phyloP scores from a whole-genome alignment of 148 eudicot genomes.

The Rhododendron ferrugineum region DNA sequence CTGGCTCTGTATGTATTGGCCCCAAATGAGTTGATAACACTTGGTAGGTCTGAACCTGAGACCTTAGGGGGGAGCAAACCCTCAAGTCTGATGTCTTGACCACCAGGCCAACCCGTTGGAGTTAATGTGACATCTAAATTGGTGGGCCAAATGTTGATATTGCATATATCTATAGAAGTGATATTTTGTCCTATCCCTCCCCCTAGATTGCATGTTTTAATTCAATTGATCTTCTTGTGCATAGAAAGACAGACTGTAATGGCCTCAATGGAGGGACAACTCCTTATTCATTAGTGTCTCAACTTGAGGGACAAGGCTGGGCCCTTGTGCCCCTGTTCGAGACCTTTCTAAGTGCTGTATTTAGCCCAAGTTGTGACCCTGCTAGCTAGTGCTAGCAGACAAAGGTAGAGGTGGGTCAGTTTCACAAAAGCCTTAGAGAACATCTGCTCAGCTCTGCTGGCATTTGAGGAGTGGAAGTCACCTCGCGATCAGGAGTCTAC shows the following conservation, averaged over 20 bases:
- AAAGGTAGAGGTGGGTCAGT: neutral
- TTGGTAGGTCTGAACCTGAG: neutral
- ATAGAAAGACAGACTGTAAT: neutral
- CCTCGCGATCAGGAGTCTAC: neutral
- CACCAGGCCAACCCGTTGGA: neutral
- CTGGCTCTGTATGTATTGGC: neutral
- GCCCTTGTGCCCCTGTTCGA: constrained; percentile 1
- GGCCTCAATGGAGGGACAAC: neutral
- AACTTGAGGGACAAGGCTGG: constrained; percentile 8
- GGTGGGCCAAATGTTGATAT: neutral
- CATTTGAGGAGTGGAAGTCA: neutral
- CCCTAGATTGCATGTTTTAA: neutral
- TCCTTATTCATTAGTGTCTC: neutral
- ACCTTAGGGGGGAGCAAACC: neutral
- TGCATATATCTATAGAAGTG: neutral
- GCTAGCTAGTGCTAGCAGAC: neutral
- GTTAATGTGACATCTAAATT: neutral
- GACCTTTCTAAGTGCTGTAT: neutral
- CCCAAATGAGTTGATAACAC: neutral
- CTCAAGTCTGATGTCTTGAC: neutral
- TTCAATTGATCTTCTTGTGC: neutral
- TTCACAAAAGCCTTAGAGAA: neutral
- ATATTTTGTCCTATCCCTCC: neutral
- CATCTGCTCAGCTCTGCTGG: neutral
- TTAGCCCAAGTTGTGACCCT: neutral